These are phyloP conservation scores for Polygonum aviculare DNA, from an alignment of 148 eudicot species.

Conservation along the genomic window DNA sequence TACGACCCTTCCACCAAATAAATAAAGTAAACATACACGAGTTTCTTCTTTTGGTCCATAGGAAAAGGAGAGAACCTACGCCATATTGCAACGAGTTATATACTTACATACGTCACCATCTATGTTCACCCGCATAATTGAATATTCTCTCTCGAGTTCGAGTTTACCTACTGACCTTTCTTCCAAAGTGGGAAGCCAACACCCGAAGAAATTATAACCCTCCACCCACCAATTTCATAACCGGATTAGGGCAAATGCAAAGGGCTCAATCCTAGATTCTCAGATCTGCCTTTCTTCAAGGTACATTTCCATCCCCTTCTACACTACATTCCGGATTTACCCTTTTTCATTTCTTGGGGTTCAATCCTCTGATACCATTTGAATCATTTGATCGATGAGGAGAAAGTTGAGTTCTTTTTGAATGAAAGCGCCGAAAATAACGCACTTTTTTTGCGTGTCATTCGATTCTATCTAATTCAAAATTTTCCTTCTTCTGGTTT, in stretches of 20 bases:
- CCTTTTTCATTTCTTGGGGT: not conserved
- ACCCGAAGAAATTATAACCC: not conserved
- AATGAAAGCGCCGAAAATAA: not conserved
- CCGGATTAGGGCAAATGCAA: not conserved
- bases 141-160: not conserved
- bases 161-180: not conserved
- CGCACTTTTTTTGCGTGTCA: too few relatives aligned
- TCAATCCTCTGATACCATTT: not conserved
- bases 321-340: not conserved
- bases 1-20: too few relatives aligned
- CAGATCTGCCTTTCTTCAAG: slow-evolving; percentile 3
- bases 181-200: not conserved
- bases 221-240: not conserved
- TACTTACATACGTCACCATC: not conserved
- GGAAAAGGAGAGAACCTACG: too few relatives aligned
- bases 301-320: not conserved
- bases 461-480: too few relatives aligned
- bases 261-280: not conserved
- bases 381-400: not conserved
- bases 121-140: not conserved
- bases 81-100: not conserved
- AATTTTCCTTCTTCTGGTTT: not conserved
- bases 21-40: too few relatives aligned
- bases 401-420: not conserved
- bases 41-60: too few relatives aligned